phyloP scores from a whole-genome alignment of 345 rosid genomes.

The Hibiscus tridactylites region DNA sequence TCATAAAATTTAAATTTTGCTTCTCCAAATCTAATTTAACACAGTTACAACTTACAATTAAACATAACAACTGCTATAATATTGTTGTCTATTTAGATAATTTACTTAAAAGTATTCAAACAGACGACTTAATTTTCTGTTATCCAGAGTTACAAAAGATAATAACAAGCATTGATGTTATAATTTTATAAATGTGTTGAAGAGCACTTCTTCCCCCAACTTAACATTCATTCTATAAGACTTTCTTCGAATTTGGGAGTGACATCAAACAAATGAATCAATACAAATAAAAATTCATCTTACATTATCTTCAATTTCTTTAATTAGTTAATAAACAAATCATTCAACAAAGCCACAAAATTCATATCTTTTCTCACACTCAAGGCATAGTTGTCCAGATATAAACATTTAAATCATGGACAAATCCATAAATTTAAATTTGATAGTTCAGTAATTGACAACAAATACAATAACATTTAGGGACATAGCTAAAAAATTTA shows the following conservation, averaged over 20 bases:
- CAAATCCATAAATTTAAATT: too few relatives aligned
- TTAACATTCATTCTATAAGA: not conserved
- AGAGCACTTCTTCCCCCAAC: not conserved
- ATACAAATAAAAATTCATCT: not conserved
- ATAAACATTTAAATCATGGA: not conserved
- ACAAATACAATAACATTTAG: too few relatives aligned
- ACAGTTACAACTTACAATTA: not conserved
- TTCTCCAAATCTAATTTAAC: not conserved
- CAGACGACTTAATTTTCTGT: too few relatives aligned
- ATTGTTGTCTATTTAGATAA: not conserved
- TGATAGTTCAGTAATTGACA: too few relatives aligned
- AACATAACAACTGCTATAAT: not conserved
- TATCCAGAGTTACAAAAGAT: not conserved
- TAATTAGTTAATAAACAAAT: not conserved
- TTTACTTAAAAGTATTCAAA: not conserved
- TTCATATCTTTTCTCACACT: not conserved
- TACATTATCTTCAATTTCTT: not conserved
- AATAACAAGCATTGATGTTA: not conserved
- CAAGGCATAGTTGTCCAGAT: not conserved
- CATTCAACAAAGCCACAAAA: not conserved
- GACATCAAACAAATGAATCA: not conserved
- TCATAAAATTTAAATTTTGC: not conserved
- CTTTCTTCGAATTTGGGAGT: not conserved
- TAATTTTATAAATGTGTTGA: not conserved
- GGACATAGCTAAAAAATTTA: too few relatives aligned